phyloP scores from a whole-genome alignment of 495 filamentous ascomycete genomes.

The Hypoxylon fuscum region DNA sequence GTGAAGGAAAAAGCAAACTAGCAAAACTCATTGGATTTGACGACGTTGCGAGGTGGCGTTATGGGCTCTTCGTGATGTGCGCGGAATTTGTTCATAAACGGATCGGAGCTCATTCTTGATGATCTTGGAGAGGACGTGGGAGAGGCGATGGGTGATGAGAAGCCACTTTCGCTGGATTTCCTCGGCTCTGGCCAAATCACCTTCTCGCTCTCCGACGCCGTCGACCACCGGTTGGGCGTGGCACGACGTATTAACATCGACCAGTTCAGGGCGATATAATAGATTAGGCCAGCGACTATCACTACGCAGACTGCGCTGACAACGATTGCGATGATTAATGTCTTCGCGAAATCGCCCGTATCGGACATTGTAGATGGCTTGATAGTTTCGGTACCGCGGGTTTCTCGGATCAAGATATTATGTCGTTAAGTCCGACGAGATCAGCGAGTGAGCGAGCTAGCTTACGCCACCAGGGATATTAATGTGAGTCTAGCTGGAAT shows the following conservation, averaged over 20 bases:
- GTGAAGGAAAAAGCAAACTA: background rate
- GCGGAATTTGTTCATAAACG: slow-evolving; percentile 16
- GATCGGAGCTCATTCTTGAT: slow-evolving; percentile 30
- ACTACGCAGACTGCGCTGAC: slow-evolving; percentile 29
- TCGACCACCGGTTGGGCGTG: slow-evolving; percentile 28
- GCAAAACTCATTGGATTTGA: background rate
- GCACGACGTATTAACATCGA: slow-evolving; percentile 31
- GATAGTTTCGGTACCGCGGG: background rate
- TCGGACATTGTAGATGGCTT: background rate
- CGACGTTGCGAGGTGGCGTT: slow-evolving; percentile 29
- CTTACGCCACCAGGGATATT: background rate
- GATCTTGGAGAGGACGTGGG: slow-evolving; percentile 35
- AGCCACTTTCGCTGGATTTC: slow-evolving; percentile 20
- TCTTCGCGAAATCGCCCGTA: slow-evolving; percentile 38
- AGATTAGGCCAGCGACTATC: slow-evolving; percentile 18
- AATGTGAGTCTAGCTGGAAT: background rate
- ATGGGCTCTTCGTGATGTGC: slow-evolving; percentile 4
- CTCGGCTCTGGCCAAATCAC: slow-evolving; percentile 38
- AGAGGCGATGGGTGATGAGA: slow-evolving; percentile 26
- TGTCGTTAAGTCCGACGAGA: background rate
- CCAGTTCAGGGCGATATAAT: slow-evolving; percentile 43
- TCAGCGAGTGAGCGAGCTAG: slow-evolving; percentile 1
- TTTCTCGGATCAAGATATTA: background rate
- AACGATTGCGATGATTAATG: slow-evolving; percentile 39
- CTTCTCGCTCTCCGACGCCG: slow-evolving; percentile 30